Percentiles rank a stretch among this genome's conserved stretches.
Conservation (phyloP, 2,329 filamentous ascomycete species). For the Grosmannia clavigera region DNA sequence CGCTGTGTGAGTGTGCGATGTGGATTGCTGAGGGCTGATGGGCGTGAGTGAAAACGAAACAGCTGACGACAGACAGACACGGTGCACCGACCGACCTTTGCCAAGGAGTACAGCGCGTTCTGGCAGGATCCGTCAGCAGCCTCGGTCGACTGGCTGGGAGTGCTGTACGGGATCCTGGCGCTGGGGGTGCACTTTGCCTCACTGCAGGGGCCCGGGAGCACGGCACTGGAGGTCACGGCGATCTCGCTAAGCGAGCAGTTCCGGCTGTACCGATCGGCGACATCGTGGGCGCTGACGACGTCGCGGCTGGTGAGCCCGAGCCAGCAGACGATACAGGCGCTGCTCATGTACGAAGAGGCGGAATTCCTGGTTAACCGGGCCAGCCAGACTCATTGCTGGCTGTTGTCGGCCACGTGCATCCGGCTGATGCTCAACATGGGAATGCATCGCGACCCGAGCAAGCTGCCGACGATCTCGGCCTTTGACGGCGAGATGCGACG, state of each 20-base stretch:
- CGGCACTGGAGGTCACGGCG: background rate
- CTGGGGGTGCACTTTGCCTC: constrained; percentile 29
- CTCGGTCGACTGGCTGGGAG: constrained; percentile 17
- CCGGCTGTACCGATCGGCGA: constrained; percentile 33
- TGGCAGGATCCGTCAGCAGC: constrained; percentile 15
- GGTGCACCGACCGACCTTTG: constrained; percentile 31
- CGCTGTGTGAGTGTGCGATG: constrained; percentile 28
- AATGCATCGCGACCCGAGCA: constrained; percentile 41
- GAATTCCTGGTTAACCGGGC: constrained; percentile 39
- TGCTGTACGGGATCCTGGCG: constrained; percentile 20
- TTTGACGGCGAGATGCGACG: constrained; percentile 43
- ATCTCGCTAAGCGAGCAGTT: constrained; percentile 32
- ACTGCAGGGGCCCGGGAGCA: constrained; percentile 29
- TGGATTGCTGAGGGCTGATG: background rate
- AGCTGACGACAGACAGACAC: background rate
- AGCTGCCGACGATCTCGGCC: constrained; percentile 35
- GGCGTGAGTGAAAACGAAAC: background rate
- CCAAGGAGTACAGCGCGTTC: constrained; percentile 14
- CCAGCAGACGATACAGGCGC: constrained; percentile 33
- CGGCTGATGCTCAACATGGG: constrained; percentile 47
- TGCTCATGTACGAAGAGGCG: constrained; percentile 39
- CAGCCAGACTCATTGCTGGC: constrained; percentile 40
- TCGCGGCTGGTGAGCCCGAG: constrained; percentile 39
- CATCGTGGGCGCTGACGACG: constrained; percentile 37
- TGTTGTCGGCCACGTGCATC: constrained; percentile 36